Percentiles rank a stretch among this genome's conserved stretches.
Conservation (phyloP, 768 basidiomycete species). For the Nidula microcarpa region DNA sequence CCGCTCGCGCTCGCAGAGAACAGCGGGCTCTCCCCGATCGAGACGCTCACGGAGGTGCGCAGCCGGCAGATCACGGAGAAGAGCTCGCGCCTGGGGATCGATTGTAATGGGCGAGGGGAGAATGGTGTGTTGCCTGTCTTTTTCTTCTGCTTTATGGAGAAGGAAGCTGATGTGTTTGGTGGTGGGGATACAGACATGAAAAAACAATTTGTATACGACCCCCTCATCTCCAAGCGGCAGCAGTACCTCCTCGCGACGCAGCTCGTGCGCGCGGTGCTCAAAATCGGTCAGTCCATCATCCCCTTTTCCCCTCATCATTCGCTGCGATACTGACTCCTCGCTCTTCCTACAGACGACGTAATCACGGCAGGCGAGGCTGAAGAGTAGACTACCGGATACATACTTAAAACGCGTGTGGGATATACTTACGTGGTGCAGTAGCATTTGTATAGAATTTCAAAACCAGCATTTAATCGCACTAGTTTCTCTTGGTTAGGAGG, state of each 20-base stretch:
- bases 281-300: constrained; percentile 62
- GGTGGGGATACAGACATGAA: constrained; percentile 84
- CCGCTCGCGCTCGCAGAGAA: constrained; percentile 98
- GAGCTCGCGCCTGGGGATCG: constrained; percentile 86
- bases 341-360: constrained; percentile 60
- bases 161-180: background rate
- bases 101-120: constrained; percentile 81
- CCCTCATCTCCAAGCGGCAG: constrained; percentile 94
- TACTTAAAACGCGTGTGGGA: background rate
- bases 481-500: too few relatives aligned
- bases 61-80: constrained; percentile 87
- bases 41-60: constrained; percentile 94
- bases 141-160: background rate
- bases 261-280: constrained; percentile 84
- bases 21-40: constrained; percentile 93
- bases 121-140: constrained; percentile 61
- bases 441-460: too few relatives aligned
- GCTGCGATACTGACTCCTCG: constrained; percentile 4
- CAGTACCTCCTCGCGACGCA: constrained; percentile 97
- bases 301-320: background rate
- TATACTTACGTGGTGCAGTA: too few relatives aligned
- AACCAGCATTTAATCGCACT: too few relatives aligned
- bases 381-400: too few relatives aligned
- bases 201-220: constrained; percentile 95
- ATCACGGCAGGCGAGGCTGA: constrained; percentile 60